phyloP scores from a whole-genome alignment of 768 basidiomycete species.

The Macrolepiota fuliginosa region DNA sequence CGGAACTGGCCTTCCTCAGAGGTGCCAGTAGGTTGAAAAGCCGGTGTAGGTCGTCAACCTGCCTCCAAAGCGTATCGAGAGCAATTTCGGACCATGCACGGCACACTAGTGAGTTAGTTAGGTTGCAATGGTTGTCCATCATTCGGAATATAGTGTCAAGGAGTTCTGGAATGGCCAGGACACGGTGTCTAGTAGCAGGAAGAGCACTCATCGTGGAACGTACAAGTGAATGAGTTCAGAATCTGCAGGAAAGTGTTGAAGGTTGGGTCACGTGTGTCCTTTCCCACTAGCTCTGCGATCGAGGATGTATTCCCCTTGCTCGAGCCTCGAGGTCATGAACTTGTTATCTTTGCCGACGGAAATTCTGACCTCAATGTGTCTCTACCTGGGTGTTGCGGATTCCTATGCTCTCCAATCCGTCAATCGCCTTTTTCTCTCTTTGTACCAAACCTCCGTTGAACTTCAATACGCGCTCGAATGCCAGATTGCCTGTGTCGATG shows the following conservation, averaged over 20 bases:
- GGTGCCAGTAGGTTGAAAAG: conserved; percentile 19
- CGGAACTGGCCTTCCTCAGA: conserved; percentile 9
- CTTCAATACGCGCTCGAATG: conserved; percentile 3
- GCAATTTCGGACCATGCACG: conserved; percentile 19
- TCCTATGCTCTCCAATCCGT: not conserved
- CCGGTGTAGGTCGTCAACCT: conserved; percentile 18
- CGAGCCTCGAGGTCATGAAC: not conserved
- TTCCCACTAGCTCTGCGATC: too few relatives aligned
- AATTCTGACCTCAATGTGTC: not conserved
- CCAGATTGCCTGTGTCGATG: not conserved
- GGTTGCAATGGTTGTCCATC: conserved; percentile 12
- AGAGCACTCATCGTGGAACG: not conserved
- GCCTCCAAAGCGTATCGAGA: conserved; percentile 21
- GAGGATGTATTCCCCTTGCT: not conserved
- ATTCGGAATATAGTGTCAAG: conserved; percentile 17
- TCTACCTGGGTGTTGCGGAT: not conserved
- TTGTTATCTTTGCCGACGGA: not conserved
- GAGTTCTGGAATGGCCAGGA: conserved; percentile 20
- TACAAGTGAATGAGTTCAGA: not conserved
- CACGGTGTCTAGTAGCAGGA: conserved; percentile 8
- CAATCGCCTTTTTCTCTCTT: not conserved
- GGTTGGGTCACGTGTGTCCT: not conserved
- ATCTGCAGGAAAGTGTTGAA: not conserved
- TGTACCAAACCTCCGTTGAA: not conserved
- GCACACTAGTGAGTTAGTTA: conserved; percentile 18